Conservation (phyloP, 1,284 basidiomycete genomes). For the Ustilago loliicola region DNA sequence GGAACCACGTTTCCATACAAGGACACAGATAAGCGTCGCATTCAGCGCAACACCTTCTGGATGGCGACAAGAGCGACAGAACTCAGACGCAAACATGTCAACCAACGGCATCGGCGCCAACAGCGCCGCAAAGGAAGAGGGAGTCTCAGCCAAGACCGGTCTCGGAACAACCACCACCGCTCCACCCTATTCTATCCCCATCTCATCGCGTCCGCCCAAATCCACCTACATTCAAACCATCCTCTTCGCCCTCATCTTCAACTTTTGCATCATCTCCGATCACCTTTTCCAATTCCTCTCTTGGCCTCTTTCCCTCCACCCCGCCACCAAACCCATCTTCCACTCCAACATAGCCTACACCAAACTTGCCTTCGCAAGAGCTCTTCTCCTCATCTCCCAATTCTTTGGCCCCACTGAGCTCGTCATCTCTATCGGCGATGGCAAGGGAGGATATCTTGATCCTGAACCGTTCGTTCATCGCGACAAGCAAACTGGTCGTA, state of each 20-base stretch:
- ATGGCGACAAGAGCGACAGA: not conserved
- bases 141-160: slow-evolving; percentile 38
- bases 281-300: slow-evolving; percentile 54
- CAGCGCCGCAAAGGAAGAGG: slow-evolving; percentile 10
- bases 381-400: slow-evolving; percentile 56
- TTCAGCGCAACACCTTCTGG: no score
- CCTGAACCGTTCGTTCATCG: slow-evolving; percentile 51
- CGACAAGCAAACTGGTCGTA: slow-evolving; percentile 39
- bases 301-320: slow-evolving; percentile 49
- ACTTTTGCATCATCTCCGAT: slow-evolving; percentile 50
- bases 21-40: no score
- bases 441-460: slow-evolving; percentile 49
- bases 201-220: slow-evolving; percentile 37
- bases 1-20: no score
- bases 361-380: slow-evolving; percentile 50
- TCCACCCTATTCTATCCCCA: slow-evolving; percentile 45
- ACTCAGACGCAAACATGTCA: not conserved
- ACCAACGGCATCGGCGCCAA: slow-evolving; percentile 4
- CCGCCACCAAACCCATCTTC: slow-evolving; percentile 36
- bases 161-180: slow-evolving; percentile 18
- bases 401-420: slow-evolving; percentile 63
- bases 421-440: slow-evolving; percentile 57
- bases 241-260: slow-evolving; percentile 57
- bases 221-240: slow-evolving; percentile 42
- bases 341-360: slow-evolving; percentile 50